Evolutionary conservation across 768 basidiomycete genomes (phyloP).

Genomic region (Agaricus blazei): DNA sequence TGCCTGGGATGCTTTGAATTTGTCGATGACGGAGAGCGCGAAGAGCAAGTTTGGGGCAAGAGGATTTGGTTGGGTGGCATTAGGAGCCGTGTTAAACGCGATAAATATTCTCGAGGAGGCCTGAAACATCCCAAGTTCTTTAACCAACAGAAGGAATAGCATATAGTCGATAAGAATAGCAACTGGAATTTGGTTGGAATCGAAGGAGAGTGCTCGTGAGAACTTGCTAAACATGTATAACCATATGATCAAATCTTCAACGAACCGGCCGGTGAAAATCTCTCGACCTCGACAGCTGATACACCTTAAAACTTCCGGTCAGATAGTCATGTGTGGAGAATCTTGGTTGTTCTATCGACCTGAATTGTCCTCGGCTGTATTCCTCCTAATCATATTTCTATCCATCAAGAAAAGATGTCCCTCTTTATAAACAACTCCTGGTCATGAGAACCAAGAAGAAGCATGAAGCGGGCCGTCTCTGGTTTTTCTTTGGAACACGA

Average conservation of each 20-base stretch:
- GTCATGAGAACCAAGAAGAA: background rate
- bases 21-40: conserved; percentile 25
- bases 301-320: background rate
- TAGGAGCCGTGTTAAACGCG: conserved; percentile 52
- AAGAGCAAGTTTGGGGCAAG: conserved; percentile 44
- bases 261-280: background rate
- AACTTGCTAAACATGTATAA: too few species aligned
- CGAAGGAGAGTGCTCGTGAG: too few species aligned
- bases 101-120: conserved; percentile 13
- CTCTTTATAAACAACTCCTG: background rate
- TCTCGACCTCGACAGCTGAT: background rate
- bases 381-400: background rate
- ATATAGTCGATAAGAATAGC: too few species aligned
- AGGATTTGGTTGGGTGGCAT: conserved; percentile 55
- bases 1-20: conserved; percentile 51
- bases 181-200: too few species aligned
- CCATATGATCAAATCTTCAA: too few species aligned
- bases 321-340: conserved; percentile 3
- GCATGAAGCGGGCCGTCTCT: background rate
- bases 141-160: too few species aligned
- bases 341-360: background rate
- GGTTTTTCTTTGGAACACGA: background rate
- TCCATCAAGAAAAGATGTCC: background rate
- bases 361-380: background rate
- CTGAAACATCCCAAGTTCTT: background rate